A percentile compares a stretch with the other conserved stretches of the same genome.
phyloP scores from a whole-genome alignment of 2,329 filamentous ascomycete genomes.

The Clonostachys sp. region DNA sequence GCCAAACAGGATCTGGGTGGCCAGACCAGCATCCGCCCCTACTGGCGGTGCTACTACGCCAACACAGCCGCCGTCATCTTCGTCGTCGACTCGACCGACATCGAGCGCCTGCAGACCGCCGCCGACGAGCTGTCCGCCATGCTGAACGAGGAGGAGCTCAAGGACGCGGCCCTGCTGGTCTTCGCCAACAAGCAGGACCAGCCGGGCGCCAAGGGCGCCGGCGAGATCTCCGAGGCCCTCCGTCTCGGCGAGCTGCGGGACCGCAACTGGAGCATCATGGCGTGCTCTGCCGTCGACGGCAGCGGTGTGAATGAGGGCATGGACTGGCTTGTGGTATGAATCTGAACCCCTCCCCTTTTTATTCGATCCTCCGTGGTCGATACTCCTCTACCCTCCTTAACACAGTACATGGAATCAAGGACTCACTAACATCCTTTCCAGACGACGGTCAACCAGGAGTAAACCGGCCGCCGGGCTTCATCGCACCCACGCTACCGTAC shows the following conservation, averaged over 20 bases:
- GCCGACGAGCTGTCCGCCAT: slow-evolving; percentile 90
- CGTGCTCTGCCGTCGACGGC: slow-evolving; percentile 93
- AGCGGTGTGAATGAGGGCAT: slow-evolving; percentile 94
- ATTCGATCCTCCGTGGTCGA: too few relatives aligned
- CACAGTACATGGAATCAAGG: not conserved
- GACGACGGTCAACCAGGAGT: slow-evolving; percentile 17
- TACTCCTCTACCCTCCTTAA: too few relatives aligned
- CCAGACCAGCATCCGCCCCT: slow-evolving; percentile 96
- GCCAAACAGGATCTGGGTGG: slow-evolving; percentile 75
- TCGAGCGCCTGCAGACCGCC: slow-evolving; percentile 88
- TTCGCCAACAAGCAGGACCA: slow-evolving; percentile 99
- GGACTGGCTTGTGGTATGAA: slow-evolving; percentile 90
- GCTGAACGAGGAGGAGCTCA: slow-evolving; percentile 94
- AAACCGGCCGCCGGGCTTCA: not conserved
- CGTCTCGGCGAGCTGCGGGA: slow-evolving; percentile 87
- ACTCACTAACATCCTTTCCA: slow-evolving; percentile 1
- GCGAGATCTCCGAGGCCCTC: slow-evolving; percentile 92
- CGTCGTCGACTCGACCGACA: slow-evolving; percentile 97
- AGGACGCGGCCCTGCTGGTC: slow-evolving; percentile 85
- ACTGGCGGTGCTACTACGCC: slow-evolving; percentile 99
- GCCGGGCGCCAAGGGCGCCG: slow-evolving; percentile 91
- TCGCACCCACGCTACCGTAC: not conserved
- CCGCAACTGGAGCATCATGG: slow-evolving; percentile 98
- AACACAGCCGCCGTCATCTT: slow-evolving; percentile 99
- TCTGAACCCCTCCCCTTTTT: not conserved